Conservation (phyloP, 495 filamentous ascomycete species). For the Xylaria palmicola region DNA sequence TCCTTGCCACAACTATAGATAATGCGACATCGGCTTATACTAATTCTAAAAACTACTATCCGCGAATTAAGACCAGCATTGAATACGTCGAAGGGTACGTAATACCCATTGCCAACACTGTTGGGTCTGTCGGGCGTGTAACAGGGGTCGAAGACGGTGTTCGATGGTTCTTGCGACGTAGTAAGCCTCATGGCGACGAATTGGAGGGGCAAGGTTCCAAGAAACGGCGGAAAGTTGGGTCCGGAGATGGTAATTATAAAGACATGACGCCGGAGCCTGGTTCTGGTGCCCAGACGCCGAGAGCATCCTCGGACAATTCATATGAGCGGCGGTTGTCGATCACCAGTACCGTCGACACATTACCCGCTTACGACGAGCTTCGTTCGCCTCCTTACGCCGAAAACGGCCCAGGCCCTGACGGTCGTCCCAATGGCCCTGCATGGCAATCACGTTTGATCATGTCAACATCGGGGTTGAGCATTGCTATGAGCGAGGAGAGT, state of each 20-base stretch:
- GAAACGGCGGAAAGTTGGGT: slow-evolving; percentile 65
- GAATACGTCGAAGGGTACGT: slow-evolving; percentile 85
- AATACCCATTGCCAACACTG: slow-evolving; percentile 76
- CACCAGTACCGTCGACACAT: slow-evolving; percentile 58
- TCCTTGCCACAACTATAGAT: slow-evolving; percentile 76
- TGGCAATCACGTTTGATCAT: slow-evolving; percentile 82
- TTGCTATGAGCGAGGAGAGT: slow-evolving; percentile 84
- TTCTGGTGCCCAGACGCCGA: slow-evolving; percentile 30
- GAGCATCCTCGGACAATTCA: slow-evolving; percentile 23
- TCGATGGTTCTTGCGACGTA: slow-evolving; percentile 66
- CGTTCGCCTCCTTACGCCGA: slow-evolving; percentile 71
- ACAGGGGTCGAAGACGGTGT: slow-evolving; percentile 83
- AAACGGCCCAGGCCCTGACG: slow-evolving; percentile 11
- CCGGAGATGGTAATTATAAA: slow-evolving; percentile 31
- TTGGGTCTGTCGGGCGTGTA: slow-evolving; percentile 73
- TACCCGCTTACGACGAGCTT: slow-evolving; percentile 79
- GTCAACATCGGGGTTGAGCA: slow-evolving; percentile 77
- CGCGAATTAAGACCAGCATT: slow-evolving; percentile 76
- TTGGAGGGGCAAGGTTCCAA: slow-evolving; percentile 47
- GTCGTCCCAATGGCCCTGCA: slow-evolving; percentile 38
- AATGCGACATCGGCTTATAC: slow-evolving; percentile 79
- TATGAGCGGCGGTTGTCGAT: slow-evolving; percentile 45
- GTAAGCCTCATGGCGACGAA: slow-evolving; percentile 40
- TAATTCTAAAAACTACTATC: slow-evolving; percentile 81
- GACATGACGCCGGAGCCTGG: slow-evolving; percentile 28